These are phyloP conservation scores for Saccharomycopsis sp. DNA, from an alignment of 805 yeast genomes.

Conservation along the genomic window DNA sequence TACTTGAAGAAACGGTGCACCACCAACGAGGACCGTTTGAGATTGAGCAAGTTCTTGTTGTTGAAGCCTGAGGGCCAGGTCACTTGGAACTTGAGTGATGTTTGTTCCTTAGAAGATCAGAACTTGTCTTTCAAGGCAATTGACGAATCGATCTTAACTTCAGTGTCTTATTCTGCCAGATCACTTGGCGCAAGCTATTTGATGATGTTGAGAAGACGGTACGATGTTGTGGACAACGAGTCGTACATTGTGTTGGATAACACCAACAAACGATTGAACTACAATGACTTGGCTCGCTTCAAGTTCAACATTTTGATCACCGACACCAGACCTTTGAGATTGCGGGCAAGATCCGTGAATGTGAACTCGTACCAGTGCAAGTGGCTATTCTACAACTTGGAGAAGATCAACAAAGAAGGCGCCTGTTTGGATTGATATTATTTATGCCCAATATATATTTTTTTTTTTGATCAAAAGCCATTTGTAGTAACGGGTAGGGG, in stretches of 20 bases:
- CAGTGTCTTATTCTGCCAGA: constrained; percentile 15
- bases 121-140: constrained; percentile 15
- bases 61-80: constrained; percentile 17
- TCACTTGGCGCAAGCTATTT: constrained; percentile 10
- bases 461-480: background rate
- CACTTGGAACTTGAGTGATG: constrained; percentile 11
- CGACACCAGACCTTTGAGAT: constrained; percentile 65
- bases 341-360: constrained; percentile 52
- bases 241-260: constrained; percentile 4
- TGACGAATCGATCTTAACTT: constrained; percentile 16
- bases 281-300: constrained; percentile 33
- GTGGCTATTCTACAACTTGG: constrained; percentile 51
- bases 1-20: constrained; percentile 11
- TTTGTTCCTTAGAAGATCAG: constrained; percentile 7
- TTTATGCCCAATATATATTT: background rate
- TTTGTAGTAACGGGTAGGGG: no score
- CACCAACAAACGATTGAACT: constrained; percentile 27
- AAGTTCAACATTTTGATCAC: constrained; percentile 56
- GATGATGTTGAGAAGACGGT: constrained; percentile 4
- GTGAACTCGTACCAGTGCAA: constrained; percentile 47
- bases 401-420: constrained; percentile 34
- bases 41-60: constrained; percentile 11
- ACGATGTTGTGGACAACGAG: background rate
- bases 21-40: constrained; percentile 1
- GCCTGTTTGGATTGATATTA: constrained; percentile 40